phyloP scores from a whole-genome alignment of 257 asterid species.

The Hygrophila difformis region DNA sequence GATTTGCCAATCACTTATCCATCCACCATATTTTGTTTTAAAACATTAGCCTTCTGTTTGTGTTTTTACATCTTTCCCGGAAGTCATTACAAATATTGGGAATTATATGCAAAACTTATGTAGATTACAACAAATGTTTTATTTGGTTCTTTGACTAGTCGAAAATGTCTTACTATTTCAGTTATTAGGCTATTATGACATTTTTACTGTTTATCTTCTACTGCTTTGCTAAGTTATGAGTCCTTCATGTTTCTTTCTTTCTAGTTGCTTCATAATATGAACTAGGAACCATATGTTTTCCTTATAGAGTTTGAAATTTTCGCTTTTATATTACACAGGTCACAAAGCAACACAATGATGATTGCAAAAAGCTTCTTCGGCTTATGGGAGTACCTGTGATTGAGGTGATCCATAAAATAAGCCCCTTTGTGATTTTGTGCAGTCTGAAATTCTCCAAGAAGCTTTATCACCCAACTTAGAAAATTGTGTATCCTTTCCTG shows the following conservation, averaged over 20 bases:
- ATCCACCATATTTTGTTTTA: conserved; percentile 1
- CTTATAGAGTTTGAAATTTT: conserved; percentile 10
- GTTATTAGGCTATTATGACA: no score
- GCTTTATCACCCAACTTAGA: conserved; percentile 3
- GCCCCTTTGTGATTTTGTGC: conserved; percentile 4
- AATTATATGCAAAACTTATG: no score
- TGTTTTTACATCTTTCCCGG: no score
- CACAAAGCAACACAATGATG: conserved; percentile 86
- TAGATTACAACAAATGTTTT: no score
- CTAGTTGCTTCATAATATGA: no score
- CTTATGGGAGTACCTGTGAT: conserved; percentile 98
- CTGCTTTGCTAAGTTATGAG: no score
- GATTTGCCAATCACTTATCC: conserved; percentile 4
- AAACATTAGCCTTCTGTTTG: background rate
- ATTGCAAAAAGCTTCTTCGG: conserved; percentile 86
- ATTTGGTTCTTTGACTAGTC: no score
- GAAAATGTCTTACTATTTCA: no score
- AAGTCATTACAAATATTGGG: no score
- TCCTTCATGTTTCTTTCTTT: no score
- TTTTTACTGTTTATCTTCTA: no score
- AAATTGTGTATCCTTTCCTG: conserved; percentile 4
- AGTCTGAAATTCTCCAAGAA: conserved; percentile 7
- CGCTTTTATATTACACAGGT: conserved; percentile 43
- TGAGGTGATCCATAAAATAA: conserved; percentile 51
- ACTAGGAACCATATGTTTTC: no score